Percentiles rank a stretch among this genome's conserved stretches.
These are phyloP conservation scores for Platanus orientalis DNA, from an alignment of 164 flowering plant species.

Conservation along the genomic window DNA sequence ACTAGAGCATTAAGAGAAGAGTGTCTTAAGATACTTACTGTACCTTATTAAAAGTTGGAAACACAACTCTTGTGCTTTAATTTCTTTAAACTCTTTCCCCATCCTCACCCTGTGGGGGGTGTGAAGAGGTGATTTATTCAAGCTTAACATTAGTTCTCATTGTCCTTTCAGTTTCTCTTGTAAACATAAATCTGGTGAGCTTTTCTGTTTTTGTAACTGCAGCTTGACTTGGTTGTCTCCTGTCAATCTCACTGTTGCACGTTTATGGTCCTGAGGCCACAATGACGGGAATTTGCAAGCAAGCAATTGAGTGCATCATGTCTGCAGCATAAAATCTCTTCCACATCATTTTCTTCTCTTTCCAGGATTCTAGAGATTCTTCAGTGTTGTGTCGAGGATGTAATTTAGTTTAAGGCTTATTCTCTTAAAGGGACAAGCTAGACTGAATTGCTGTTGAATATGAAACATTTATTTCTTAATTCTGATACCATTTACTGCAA, in stretches of 20 bases:
- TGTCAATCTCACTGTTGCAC: slow-evolving; percentile 42
- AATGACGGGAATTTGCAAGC: slow-evolving; percentile 96
- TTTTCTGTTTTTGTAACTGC: neutral
- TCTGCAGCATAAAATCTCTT: slow-evolving; percentile 28
- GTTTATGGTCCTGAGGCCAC: slow-evolving; percentile 94
- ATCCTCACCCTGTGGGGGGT: too few relatives aligned
- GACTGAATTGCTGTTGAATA: neutral
- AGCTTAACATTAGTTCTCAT: too few relatives aligned
- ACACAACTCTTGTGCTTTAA: too few relatives aligned
- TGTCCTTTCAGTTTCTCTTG: neutral
- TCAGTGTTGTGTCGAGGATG: neutral
- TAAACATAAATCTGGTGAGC: neutral
- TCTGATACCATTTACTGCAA: slow-evolving; percentile 1
- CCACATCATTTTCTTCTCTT: too few relatives aligned
- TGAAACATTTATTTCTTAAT: neutral
- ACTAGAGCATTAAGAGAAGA: too few relatives aligned
- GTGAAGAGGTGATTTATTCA: too few relatives aligned
- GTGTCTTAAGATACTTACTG: too few relatives aligned
- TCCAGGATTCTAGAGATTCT: neutral
- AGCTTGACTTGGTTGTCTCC: neutral
- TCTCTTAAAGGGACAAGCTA: neutral
- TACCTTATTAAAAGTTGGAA: too few relatives aligned
- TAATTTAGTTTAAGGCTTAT: neutral
- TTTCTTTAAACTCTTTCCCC: too few relatives aligned
- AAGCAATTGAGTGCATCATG: slow-evolving; percentile 85